Evolutionary conservation across 805 yeast genomes (phyloP), one percentile per base, ranked within the genome.

Genomic region (Saturnispora quitensis): DNA sequence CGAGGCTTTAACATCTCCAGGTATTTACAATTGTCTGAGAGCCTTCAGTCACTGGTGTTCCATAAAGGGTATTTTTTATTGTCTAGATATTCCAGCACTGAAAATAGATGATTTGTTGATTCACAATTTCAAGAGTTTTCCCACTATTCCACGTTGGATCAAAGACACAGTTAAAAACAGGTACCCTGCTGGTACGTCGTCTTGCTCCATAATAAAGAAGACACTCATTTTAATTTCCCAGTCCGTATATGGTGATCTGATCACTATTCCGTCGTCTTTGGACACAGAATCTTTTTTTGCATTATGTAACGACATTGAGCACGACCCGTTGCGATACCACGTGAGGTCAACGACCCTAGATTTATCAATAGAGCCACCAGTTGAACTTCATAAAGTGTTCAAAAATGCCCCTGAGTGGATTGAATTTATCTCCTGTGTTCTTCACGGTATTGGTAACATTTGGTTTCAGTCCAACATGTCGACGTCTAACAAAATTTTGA

Each of bases 1-100:
- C 5, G 72, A 65, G 3, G 57, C 60, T 1, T 55, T 76, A 27
- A 61, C 61, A 8, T 70, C 74, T 45, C 65, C 63, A 0, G 75
- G 71, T 42, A 74, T 76, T 31, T 71, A 74, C 53, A 67, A 71
- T 31, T 77, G 81, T 0, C 61, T 78, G 33, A 71, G 77, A 53
- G 73, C 78, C 34, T 76, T 77, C 56, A 74, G 73, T 18, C 81
- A 78, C 60, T 78, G 82, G 82, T 76, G 77, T 27, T 72, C 75
- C 51, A 76, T 74, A 48, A 71, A 72, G 54, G 80, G 80, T 3
- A 65, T 76, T 15, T 59, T 78, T 35, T 65, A 70, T 56, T 69
- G 68, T 54, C 58, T 77, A 47, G 72, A 68, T 1, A 7, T 71
- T 65, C 42, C 75, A 70, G 45, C 66, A 61, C 55, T 78, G 25